Base-by-base conservation (phyloP, 768 basidiomycete species). In the Obba rivulosa region DNA sequence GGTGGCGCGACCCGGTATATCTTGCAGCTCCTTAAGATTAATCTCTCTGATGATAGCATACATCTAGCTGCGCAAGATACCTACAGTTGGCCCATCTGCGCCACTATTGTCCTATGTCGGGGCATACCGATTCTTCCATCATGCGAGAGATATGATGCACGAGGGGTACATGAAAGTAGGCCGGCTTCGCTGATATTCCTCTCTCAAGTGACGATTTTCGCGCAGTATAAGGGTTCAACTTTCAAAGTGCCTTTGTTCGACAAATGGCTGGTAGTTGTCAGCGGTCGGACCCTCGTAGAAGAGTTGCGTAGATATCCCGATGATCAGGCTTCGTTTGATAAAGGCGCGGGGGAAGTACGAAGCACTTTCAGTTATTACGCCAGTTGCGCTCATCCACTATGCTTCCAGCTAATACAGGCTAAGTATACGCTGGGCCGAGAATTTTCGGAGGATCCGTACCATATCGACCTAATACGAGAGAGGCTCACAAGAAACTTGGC, bases 251-350 rank as follows among this genome's bases (percentile, higher is more conserved):
- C 77, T 0, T 62, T 63, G 28, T 55, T 75, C 36, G 63, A 72
- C 35, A 61, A 67, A 41, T 80, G 79, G 78, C 50, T 70, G 16
- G 65, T 78, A 20, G 58, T 80, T 9, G 58, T 73, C 20, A 66
- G 67, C n/a, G 71, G 75, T 1, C 60, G 64, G 0, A 50, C 69
- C 22, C 62, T 72, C 36, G 61, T 79, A 10, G 74, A 80, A 7
- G 80, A 81, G 39, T 54, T 82, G 17, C 68, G 75, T 21, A 71
- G 62, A 49, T 69, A 71, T 18, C 62, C 69, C 2, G 74, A 77
- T 41, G 65, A 74, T 21, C 66, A 67, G 18, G 60, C 78, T 10
- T 77, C 75, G 31, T 65, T 71, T 45, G 51, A 60, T 50, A 66
- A 70, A 21, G 69, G 68, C 4, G 63, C 70, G 37, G 52, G 61